These are phyloP conservation scores for Fusarium armeniacum DNA, from an alignment of 2,329 filamentous ascomycete species.

Conservation along the genomic window DNA sequence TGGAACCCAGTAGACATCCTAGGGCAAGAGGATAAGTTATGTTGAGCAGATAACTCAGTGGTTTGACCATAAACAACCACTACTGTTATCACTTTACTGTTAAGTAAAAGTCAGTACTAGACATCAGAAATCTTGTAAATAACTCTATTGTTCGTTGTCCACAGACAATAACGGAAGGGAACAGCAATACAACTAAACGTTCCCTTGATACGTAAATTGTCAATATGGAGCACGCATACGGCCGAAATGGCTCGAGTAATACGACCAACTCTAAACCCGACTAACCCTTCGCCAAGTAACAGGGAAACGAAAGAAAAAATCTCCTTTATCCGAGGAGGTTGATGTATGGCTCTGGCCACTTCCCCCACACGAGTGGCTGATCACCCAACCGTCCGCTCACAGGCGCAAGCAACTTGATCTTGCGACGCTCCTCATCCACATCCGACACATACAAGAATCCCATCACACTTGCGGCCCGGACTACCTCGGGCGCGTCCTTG, in stretches of 20 bases:
- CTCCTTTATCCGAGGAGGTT: constrained; percentile 73
- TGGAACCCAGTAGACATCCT: neutral
- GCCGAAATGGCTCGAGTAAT: neutral
- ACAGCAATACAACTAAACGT: neutral
- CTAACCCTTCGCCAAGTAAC: constrained; percentile 6
- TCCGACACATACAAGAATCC: constrained; percentile 95
- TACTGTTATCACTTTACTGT: too few species aligned
- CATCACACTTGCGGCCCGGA: constrained; percentile 86
- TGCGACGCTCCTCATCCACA: constrained; percentile 86
- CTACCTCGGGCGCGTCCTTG: constrained; percentile 76
- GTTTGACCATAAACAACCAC: too few species aligned
- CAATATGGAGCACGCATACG: neutral
- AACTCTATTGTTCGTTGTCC: neutral
- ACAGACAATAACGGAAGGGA: neutral
- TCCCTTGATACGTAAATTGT: neutral
- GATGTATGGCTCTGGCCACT: constrained; percentile 87
- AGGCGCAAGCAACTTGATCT: constrained; percentile 85
- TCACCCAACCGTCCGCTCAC: constrained; percentile 85
- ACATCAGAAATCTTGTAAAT: neutral
- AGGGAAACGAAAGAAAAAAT: neutral
- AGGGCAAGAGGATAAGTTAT: neutral
- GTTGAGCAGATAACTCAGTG: neutral
- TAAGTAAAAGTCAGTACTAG: too few species aligned
- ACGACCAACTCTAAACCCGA: neutral
- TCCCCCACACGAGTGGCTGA: constrained; percentile 84